Evolutionary conservation across 306 rosid genomes (phyloP).

Genomic region (Fagus crenata): DNA sequence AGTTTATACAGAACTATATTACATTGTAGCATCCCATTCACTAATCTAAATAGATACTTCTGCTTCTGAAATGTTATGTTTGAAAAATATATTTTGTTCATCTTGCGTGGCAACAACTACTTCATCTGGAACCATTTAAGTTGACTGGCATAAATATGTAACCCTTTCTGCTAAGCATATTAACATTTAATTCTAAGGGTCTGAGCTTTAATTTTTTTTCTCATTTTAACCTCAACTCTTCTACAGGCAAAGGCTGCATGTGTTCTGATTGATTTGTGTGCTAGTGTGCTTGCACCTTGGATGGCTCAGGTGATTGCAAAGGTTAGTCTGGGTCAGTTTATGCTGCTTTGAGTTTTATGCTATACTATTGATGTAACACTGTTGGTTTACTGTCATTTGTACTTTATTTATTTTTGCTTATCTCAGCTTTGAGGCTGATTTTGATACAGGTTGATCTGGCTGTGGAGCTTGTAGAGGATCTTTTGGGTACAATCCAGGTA

Average conservation of each 20-base stretch:
- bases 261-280: constrained; percentile 82
- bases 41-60: background rate
- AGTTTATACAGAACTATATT: background rate
- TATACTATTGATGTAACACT: background rate
- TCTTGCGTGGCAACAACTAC: background rate
- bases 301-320: constrained; percentile 79
- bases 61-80: background rate
- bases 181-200: background rate
- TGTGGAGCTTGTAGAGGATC: constrained; percentile 91
- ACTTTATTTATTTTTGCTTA: constrained; percentile 23
- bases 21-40: background rate
- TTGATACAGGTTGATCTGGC: constrained; percentile 76
- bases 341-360: background rate
- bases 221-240: constrained; percentile 17
- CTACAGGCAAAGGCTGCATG: constrained; percentile 89
- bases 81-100: background rate
- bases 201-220: background rate
- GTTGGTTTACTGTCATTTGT: constrained; percentile 9
- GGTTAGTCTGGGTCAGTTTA: constrained; percentile 48
- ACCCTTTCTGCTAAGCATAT: background rate
- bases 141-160: background rate
- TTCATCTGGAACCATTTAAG: background rate
- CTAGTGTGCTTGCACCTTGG: constrained; percentile 83
- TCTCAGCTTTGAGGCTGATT: constrained; percentile 29
- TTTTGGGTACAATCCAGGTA: constrained; percentile 86